A percentile compares a stretch with the other conserved stretches of the same genome.
phyloP scores from a whole-genome alignment of 345 rosid species.

The Ceriops decandra region DNA sequence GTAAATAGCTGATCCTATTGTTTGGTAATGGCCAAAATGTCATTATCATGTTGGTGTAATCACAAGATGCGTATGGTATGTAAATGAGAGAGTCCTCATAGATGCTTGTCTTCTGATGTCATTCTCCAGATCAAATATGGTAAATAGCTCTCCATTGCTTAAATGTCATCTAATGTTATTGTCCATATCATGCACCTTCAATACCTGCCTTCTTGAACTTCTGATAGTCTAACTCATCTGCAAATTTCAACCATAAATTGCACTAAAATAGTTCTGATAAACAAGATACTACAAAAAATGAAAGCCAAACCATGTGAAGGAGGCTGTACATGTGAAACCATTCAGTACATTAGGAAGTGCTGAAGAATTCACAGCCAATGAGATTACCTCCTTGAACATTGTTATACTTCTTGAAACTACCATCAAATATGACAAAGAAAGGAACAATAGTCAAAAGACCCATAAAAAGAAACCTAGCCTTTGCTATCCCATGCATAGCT shows the following conservation, averaged over 20 bases:
- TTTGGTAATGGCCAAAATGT: no score
- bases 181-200: no score
- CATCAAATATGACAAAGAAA: not conserved
- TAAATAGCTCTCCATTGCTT: no score
- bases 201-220: no score
- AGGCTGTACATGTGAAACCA: constrained; percentile 47
- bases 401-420: constrained; percentile 65
- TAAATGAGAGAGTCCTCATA: no score
- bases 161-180: no score
- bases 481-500: not conserved
- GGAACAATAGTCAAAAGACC: not conserved
- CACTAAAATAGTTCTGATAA: not conserved
- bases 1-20: no score
- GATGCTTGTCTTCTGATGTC: no score
- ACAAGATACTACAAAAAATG: not conserved
- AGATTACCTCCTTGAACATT: constrained; percentile 65
- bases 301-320: constrained; percentile 52
- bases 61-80: no score
- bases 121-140: no score
- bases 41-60: no score
- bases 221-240: not conserved
- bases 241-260: not conserved
- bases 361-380: constrained; percentile 34
- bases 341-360: constrained; percentile 44
- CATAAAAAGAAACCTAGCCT: constrained; percentile 1